Conservation (phyloP, 768 basidiomycete genomes). For the Pleurotus eryngii region DNA sequence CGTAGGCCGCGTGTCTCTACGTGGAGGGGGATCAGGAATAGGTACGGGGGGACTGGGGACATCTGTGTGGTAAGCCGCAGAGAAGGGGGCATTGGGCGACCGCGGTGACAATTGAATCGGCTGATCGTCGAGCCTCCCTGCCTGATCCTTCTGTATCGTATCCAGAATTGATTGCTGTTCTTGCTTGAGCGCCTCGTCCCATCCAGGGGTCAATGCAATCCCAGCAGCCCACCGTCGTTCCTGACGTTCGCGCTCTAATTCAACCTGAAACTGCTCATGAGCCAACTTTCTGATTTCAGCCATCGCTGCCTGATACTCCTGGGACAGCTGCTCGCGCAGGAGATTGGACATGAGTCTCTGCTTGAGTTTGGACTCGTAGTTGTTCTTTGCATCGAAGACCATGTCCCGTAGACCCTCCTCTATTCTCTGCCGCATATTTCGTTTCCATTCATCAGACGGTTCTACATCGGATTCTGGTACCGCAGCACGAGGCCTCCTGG, state of each 20-base stretch:
- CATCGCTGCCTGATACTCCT: slow-evolving; percentile 40
- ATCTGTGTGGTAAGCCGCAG: background rate
- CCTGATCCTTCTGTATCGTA: slow-evolving; percentile 34
- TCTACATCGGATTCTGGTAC: slow-evolving; percentile 30
- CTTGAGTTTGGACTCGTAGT: slow-evolving; percentile 48
- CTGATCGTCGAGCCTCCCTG: slow-evolving; percentile 19
- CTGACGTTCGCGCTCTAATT: slow-evolving; percentile 45
- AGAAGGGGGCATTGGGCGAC: background rate
- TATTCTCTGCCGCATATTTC: slow-evolving; percentile 41
- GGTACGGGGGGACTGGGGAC: background rate
- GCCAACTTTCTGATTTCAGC: slow-evolving; percentile 40
- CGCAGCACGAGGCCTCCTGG: slow-evolving; percentile 1
- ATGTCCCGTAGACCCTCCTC: slow-evolving; percentile 38
- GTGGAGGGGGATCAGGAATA: background rate
- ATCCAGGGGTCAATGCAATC: slow-evolving; percentile 22
- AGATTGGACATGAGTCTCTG: slow-evolving; percentile 31
- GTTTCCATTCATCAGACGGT: slow-evolving; percentile 57
- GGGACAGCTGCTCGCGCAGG: slow-evolving; percentile 30
- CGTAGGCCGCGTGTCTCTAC: slow-evolving; percentile 1
- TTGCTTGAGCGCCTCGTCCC: slow-evolving; percentile 27
- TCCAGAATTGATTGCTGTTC: slow-evolving; percentile 45
- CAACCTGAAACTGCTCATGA: slow-evolving; percentile 40
- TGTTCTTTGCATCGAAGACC: slow-evolving; percentile 63
- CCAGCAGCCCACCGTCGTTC: slow-evolving; percentile 48
- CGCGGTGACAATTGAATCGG: slow-evolving; percentile 10